phyloP scores from a whole-genome alignment of 208 protist species.

The Leishmania lainsoni region DNA sequence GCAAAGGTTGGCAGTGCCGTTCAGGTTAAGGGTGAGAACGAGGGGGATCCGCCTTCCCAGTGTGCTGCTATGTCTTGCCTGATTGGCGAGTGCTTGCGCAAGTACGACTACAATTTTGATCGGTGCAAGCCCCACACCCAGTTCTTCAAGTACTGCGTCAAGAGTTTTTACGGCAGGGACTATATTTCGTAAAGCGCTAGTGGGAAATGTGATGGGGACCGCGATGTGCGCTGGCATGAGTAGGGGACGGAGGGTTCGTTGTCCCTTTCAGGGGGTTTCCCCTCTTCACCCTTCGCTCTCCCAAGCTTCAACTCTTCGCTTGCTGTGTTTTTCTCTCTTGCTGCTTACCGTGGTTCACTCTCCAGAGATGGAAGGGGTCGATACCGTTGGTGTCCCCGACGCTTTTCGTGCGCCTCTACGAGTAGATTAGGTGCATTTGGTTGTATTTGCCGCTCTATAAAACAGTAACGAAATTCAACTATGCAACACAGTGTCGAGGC shows the following conservation, averaged over 20 bases:
- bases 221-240: background rate
- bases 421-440: background rate
- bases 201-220: background rate
- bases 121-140: constrained; percentile 68
- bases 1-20: constrained; percentile 39
- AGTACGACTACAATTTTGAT: constrained; percentile 77
- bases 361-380: background rate
- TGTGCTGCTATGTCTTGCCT: constrained; percentile 81
- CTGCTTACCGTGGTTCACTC: background rate
- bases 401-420: background rate
- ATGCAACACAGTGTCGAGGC: background rate
- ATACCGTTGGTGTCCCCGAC: background rate
- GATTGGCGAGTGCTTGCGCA: constrained; percentile 69
- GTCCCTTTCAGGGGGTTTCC: background rate
- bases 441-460: background rate
- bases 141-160: constrained; percentile 86
- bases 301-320: background rate
- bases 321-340: background rate
- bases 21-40: constrained; percentile 66
- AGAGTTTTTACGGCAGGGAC: constrained; percentile 70
- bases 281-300: background rate
- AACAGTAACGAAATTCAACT: background rate
- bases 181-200: constrained; percentile 39
- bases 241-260: background rate
- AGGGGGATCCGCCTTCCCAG: constrained; percentile 76